A percentile compares a stretch with the other conserved stretches of the same genome.
Evolutionary conservation across 2,329 filamentous ascomycete species (phyloP).

Genomic region (Tolypocladium inflatum): DNA sequence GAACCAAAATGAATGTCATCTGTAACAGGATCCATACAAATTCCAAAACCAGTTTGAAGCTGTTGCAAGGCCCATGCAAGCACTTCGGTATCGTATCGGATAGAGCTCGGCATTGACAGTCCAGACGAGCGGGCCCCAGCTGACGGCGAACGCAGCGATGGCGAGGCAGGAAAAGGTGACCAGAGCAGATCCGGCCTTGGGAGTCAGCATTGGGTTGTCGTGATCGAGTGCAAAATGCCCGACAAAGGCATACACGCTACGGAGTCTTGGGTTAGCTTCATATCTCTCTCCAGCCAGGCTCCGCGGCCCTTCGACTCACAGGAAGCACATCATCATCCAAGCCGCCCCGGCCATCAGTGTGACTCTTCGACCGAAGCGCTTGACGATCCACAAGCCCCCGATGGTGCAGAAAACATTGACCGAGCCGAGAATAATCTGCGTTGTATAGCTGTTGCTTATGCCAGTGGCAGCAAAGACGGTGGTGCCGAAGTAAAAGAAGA

Average conservation of each 20-base stretch:
- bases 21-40: conserved; percentile 32
- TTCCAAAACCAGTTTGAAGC: conserved; percentile 57
- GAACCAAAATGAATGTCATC: conserved; percentile 14
- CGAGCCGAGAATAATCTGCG: conserved; percentile 56
- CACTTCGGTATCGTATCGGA: conserved; percentile 44
- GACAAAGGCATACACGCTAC: conserved; percentile 37
- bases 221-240: conserved; percentile 35
- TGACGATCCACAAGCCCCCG: conserved; percentile 54
- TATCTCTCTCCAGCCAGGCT: not conserved
- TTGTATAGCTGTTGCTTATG: conserved; percentile 54
- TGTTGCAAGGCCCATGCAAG: conserved; percentile 46
- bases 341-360: conserved; percentile 53
- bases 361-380: conserved; percentile 54
- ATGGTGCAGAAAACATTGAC: conserved; percentile 62
- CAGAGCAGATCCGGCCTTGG: conserved; percentile 45
- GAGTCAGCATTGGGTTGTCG: conserved; percentile 30
- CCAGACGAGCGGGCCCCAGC: conserved; percentile 64
- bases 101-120: conserved; percentile 56
- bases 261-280: not conserved
- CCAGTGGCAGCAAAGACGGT: conserved; percentile 59
- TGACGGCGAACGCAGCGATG: conserved; percentile 57
- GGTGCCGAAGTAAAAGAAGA: conserved; percentile 58
- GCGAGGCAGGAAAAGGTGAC: conserved; percentile 62
- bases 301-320: conserved; percentile 13
- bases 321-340: conserved; percentile 48